Conservation (phyloP, 306 rosid species). For the Sicyos baderoa region DNA sequence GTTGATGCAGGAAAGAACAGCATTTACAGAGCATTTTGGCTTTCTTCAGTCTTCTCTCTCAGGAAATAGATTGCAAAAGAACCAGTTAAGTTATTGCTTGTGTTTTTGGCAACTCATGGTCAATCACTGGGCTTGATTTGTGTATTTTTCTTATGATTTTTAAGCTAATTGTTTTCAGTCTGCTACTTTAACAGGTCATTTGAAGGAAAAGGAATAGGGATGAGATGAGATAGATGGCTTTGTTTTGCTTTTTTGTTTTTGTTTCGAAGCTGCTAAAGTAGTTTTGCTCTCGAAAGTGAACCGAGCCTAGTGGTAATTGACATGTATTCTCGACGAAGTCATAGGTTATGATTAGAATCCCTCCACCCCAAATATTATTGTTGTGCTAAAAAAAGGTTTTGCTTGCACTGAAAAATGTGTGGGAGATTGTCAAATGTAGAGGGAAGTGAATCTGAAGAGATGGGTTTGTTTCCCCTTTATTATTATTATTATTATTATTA, state of each 20-base stretch:
- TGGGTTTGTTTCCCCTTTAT: constrained; percentile 20
- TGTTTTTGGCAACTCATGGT: background rate
- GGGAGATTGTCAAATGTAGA: constrained; percentile 26
- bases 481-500: constrained; percentile 5
- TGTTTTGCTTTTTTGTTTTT: constrained; percentile 4
- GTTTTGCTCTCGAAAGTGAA: background rate
- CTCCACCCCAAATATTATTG: too few relatives aligned
- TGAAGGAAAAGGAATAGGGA: constrained; percentile 43
- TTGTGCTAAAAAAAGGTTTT: background rate
- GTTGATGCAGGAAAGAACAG: constrained; percentile 53
- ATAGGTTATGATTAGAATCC: too few relatives aligned
- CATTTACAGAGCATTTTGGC: constrained; percentile 52
- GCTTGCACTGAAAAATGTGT: constrained; percentile 14
- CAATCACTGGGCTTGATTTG: background rate
- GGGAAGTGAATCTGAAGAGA: constrained; percentile 39
- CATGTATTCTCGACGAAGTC: too few relatives aligned
- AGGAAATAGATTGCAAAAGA: constrained; percentile 45
- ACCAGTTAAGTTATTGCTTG: constrained; percentile 38
- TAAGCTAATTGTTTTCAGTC: background rate
- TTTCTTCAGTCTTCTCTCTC: constrained; percentile 48
- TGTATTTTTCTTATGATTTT: background rate
- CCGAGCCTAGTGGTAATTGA: too few relatives aligned
- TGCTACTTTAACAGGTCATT: constrained; percentile 50
- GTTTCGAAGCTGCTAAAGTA: background rate
- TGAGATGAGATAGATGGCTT: constrained; percentile 25